Percentiles rank a stretch among this genome's conserved stretches.
Conservation (phyloP, 2,329 filamentous ascomycete species). For the Venturia asperata region DNA sequence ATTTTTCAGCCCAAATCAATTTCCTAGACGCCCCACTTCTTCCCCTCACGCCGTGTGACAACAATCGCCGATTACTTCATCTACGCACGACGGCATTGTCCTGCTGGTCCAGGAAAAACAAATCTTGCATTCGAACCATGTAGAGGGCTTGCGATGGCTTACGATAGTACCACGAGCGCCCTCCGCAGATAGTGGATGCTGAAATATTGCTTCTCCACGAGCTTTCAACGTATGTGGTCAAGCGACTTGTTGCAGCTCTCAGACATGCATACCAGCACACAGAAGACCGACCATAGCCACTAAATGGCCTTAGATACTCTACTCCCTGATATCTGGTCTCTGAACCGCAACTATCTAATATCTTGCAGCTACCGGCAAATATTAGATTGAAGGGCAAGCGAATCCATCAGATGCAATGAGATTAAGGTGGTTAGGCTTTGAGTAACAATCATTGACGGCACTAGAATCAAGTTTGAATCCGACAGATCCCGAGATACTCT, state of each 20-base stretch:
- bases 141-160: not conserved
- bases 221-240: not conserved
- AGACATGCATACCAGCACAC: not conserved
- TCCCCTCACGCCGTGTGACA: not conserved
- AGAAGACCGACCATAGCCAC: no score
- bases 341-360: no score
- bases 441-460: no score
- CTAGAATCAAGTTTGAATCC: no score
- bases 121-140: not conserved
- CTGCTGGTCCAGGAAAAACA: not conserved
- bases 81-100: not conserved
- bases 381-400: no score
- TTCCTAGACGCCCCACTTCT: not conserved
- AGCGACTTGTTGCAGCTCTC: not conserved
- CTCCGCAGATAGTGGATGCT: not conserved
- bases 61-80: conserved; percentile 1
- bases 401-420: no score
- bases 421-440: no score
- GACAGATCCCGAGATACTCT: no score
- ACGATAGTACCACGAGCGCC: not conserved
- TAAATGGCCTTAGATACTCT: no score
- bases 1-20: not conserved
- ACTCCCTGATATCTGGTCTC: no score
- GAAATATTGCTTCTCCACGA: not conserved
- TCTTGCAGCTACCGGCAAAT: no score